A percentile compares a stretch with the other conserved stretches of the same genome.
Evolutionary conservation across 2,329 filamentous ascomycete species (phyloP).

Genomic region (Dendrostoma leiphaemia): DNA sequence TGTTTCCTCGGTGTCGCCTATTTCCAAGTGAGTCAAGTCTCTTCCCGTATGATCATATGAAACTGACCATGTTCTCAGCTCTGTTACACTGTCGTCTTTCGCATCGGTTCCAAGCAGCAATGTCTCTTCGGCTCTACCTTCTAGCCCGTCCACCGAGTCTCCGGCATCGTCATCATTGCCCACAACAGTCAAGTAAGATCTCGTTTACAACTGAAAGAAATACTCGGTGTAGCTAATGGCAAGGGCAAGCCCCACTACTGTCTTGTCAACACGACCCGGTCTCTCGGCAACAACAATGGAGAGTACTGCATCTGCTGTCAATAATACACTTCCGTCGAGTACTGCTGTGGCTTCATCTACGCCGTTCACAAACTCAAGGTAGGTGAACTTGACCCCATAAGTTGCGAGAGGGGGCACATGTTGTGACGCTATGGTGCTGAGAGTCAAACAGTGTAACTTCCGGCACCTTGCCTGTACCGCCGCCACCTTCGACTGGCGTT

Average conservation of each 20-base stretch:
- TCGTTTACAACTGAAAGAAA: neutral
- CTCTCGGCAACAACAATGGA: neutral
- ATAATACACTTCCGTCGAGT: slow-evolving; percentile 16
- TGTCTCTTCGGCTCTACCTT: neutral
- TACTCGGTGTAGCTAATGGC: neutral
- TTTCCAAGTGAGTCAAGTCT: slow-evolving; percentile 6
- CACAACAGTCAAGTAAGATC: slow-evolving; percentile 1
- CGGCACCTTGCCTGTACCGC: neutral
- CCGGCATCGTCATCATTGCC: neutral
- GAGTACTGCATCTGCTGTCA: neutral
- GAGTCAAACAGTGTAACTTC: neutral
- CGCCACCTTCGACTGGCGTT: slow-evolving; percentile 1
- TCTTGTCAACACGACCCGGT: neutral
- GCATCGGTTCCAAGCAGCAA: neutral
- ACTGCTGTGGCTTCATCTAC: slow-evolving; percentile 16
- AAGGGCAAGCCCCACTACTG: neutral
- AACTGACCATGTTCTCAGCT: neutral
- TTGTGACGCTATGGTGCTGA: neutral
- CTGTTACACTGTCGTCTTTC: neutral
- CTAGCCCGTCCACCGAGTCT: neutral
- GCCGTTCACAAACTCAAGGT: slow-evolving; percentile 14
- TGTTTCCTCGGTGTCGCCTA: neutral
- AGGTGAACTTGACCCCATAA: no score
- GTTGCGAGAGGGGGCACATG: no score
- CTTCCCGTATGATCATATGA: no score